These are phyloP conservation scores for Endotrypanum monterogeii DNA, from an alignment of 208 protist species.

Conservation along the genomic window DNA sequence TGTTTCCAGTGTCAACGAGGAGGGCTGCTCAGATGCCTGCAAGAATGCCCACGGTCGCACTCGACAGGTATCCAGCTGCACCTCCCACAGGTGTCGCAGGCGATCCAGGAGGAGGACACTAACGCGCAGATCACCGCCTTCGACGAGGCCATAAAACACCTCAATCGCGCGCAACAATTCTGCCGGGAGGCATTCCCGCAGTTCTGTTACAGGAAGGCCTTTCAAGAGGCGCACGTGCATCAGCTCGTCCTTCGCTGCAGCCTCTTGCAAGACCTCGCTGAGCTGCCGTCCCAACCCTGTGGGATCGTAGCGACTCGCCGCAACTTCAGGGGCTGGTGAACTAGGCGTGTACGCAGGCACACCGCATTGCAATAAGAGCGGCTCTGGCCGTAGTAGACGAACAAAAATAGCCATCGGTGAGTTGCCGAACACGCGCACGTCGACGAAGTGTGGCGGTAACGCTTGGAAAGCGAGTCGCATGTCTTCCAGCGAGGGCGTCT, in stretches of 20 bases:
- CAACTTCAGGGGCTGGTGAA: conserved; percentile 19
- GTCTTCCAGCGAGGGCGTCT: conserved; percentile 12
- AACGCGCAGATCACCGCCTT: conserved; percentile 18
- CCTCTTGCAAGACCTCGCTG: conserved; percentile 11
- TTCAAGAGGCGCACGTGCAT: conserved; percentile 10
- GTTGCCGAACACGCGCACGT: conserved; percentile 30
- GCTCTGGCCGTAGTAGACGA: conserved; percentile 33
- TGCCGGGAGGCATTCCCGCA: conserved; percentile 41
- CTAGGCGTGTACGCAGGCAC: conserved; percentile 10
- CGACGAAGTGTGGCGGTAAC: conserved; percentile 19
- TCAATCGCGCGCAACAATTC: conserved; percentile 42
- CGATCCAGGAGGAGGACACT: conserved; percentile 80
- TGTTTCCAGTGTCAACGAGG: conserved; percentile 76
- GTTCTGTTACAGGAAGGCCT: conserved; percentile 38
- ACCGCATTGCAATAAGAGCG: conserved; percentile 21
- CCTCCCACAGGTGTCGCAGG: conserved; percentile 83
- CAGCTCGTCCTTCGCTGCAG: conserved; percentile 2
- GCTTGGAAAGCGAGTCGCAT: conserved; percentile 18
- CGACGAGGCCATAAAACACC: conserved; percentile 29
- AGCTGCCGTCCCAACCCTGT: conserved; percentile 12
- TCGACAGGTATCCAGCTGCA: conserved; percentile 42
- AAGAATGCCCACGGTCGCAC: conserved; percentile 75
- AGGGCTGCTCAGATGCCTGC: conserved; percentile 55
- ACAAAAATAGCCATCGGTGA: conserved; percentile 28
- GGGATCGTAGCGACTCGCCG: conserved; percentile 15